Evolutionary conservation across 1,284 basidiomycete genomes (phyloP).

Genomic region (Trametes hirsuta): DNA sequence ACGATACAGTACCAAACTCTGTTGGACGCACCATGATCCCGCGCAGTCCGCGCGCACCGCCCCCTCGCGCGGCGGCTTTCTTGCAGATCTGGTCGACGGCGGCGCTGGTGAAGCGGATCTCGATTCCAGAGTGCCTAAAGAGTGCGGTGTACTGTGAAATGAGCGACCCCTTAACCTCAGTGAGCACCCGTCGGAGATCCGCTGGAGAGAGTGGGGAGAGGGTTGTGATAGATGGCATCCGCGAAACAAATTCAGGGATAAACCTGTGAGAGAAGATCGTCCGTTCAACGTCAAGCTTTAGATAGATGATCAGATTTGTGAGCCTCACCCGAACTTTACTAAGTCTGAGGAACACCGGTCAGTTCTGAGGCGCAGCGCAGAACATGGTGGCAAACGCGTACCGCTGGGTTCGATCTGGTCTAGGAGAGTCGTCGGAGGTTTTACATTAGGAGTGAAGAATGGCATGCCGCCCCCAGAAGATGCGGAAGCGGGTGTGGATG

Average conservation of each 20-base stretch:
- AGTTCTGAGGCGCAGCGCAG: not conserved
- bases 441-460: conserved; percentile 76
- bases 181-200: conserved; percentile 89
- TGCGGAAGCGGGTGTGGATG: conserved; percentile 42
- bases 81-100: conserved; percentile 79
- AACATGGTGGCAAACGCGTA: conserved; percentile 29
- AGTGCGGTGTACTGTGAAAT: conserved; percentile 87
- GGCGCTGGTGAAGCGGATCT: conserved; percentile 79
- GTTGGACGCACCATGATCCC: conserved; percentile 77
- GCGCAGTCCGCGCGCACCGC: conserved; percentile 87
- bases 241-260: conserved; percentile 94
- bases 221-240: conserved; percentile 86
- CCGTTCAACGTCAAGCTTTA: not conserved
- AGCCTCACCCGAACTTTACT: conserved; percentile 76
- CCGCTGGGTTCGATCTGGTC: conserved; percentile 73
- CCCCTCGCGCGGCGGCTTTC: conserved; percentile 78
- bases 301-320: not conserved
- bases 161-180: conserved; percentile 89
- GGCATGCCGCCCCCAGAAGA: conserved; percentile 44
- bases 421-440: conserved; percentile 50
- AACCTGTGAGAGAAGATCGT: conserved; percentile 49
- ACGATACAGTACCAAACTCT: not conserved
- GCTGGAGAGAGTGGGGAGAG: conserved; percentile 71
- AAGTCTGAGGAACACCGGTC: conserved; percentile 56
- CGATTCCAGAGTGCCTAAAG: conserved; percentile 81